Conservation (phyloP, 495 filamentous ascomycete genomes). For the Elasticomyces elasticus region DNA sequence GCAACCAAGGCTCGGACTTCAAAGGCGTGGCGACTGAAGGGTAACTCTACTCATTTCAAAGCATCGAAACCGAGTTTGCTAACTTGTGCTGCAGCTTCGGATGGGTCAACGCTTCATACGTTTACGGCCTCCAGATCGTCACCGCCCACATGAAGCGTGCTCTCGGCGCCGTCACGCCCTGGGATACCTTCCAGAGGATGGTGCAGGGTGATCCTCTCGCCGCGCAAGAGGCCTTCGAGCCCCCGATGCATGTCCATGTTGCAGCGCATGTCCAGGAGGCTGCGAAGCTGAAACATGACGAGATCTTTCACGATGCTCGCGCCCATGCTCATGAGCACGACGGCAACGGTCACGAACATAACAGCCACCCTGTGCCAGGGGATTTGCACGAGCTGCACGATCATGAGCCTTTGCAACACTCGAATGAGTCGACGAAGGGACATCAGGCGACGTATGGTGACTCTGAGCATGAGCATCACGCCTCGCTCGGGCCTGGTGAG, state of each 20-base stretch:
- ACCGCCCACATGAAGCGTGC: slow-evolving; percentile 77
- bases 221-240: background rate
- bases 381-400: background rate
- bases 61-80: slow-evolving; percentile 24
- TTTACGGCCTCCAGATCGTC: slow-evolving; percentile 76
- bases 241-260: background rate
- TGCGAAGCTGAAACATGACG: background rate
- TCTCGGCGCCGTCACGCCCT: slow-evolving; percentile 72
- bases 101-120: slow-evolving; percentile 96
- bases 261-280: slow-evolving; percentile 7
- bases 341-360: background rate
- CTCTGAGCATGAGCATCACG: background rate
- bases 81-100: slow-evolving; percentile 58
- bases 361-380: too few relatives aligned
- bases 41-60: slow-evolving; percentile 39
- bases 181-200: slow-evolving; percentile 59
- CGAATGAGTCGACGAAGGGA: background rate
- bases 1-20: slow-evolving; percentile 89
- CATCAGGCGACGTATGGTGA: background rate
- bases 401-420: background rate
- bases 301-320: background rate
- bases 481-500: background rate
- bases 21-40: slow-evolving; percentile 90
- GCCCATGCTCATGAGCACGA: background rate
- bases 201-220: slow-evolving; percentile 20